Evolutionary conservation across 192 early-diverging fungal species (phyloP).

Genomic region (Coemansia asiatica): DNA sequence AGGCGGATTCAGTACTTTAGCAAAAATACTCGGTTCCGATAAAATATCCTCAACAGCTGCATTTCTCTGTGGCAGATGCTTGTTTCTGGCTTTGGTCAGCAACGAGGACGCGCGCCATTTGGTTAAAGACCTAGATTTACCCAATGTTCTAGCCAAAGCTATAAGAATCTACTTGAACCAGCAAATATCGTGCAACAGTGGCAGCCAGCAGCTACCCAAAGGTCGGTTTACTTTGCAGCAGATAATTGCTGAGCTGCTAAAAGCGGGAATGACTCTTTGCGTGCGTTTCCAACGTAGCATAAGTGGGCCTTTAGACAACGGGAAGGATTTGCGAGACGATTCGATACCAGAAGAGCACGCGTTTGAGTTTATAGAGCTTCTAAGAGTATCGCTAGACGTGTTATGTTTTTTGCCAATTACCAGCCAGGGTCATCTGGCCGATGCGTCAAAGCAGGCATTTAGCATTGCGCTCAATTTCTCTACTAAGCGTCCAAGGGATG

Average conservation of each 20-base stretch:
- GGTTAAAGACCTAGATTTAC: constrained; percentile 24
- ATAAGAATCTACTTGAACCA: constrained; percentile 6
- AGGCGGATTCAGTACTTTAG: constrained; percentile 12
- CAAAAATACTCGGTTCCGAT: constrained; percentile 3
- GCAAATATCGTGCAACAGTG: background rate
- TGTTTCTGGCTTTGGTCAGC: constrained; percentile 26
- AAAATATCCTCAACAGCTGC: background rate
- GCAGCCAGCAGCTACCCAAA: background rate
- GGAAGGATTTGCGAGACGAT: constrained; percentile 11
- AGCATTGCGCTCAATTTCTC: constrained; percentile 42
- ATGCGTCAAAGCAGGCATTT: constrained; percentile 34
- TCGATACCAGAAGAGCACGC: constrained; percentile 29
- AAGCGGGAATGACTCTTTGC: constrained; percentile 43
- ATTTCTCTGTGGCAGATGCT: constrained; percentile 42
- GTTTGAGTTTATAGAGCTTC: constrained; percentile 16
- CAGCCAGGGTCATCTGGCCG: constrained; percentile 15
- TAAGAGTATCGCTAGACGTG: constrained; percentile 19
- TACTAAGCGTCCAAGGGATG: constrained; percentile 11
- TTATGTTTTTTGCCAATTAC: constrained; percentile 9
- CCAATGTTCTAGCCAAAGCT: constrained; percentile 12
- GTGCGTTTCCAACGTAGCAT: constrained; percentile 19
- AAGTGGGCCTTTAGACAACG: background rate
- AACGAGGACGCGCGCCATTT: constrained; percentile 11
- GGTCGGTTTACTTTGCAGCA: constrained; percentile 29
- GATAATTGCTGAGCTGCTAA: constrained; percentile 37